These are phyloP conservation scores for Coemansia sp. DNA, from an alignment of 192 early-diverging fungal species.

Conservation along the genomic window DNA sequence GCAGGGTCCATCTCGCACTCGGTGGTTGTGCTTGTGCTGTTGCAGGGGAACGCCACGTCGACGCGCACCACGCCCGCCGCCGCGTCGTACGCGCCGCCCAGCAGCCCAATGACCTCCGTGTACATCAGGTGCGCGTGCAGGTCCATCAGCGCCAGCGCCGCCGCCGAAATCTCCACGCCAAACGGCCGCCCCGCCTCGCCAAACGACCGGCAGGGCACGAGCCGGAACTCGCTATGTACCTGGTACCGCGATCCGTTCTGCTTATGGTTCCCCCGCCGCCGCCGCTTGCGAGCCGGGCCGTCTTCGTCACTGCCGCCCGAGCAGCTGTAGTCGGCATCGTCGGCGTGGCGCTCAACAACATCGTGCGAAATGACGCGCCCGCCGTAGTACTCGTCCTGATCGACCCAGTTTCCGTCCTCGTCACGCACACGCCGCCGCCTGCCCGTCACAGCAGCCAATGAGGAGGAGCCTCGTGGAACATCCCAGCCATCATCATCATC, in stretches of 20 bases:
- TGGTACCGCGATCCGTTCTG: conserved; percentile 9
- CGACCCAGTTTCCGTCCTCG: conserved; percentile 20
- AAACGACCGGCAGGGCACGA: conserved; percentile 35
- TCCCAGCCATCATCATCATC: not conserved
- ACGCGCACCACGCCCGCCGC: conserved; percentile 58
- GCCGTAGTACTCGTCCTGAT: conserved; percentile 29
- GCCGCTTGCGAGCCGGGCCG: conserved; percentile 7
- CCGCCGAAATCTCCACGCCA: conserved; percentile 25
- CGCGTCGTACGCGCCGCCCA: conserved; percentile 75
- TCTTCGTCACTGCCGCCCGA: conserved; percentile 12
- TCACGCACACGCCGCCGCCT: conserved; percentile 18
- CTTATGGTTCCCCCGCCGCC: not conserved
- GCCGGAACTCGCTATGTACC: conserved; percentile 40
- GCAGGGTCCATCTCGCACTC: conserved; percentile 95
- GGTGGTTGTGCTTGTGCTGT: conserved; percentile 75
- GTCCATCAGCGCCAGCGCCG: conserved; percentile 80
- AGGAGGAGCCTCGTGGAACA: not conserved
- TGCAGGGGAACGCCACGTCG: conserved; percentile 76
- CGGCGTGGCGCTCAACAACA: conserved; percentile 30
- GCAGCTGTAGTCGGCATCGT: conserved; percentile 40
- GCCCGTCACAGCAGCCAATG: not conserved
- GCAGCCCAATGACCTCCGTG: conserved; percentile 91
- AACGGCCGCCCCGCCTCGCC: conserved; percentile 20
- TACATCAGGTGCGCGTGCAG: conserved; percentile 88
- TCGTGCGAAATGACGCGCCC: conserved; percentile 40